Percentiles rank a stretch among this genome's conserved stretches.
Conservation (phyloP, 106 monocot genomes). For the Alisma plantagoaquatica region DNA sequence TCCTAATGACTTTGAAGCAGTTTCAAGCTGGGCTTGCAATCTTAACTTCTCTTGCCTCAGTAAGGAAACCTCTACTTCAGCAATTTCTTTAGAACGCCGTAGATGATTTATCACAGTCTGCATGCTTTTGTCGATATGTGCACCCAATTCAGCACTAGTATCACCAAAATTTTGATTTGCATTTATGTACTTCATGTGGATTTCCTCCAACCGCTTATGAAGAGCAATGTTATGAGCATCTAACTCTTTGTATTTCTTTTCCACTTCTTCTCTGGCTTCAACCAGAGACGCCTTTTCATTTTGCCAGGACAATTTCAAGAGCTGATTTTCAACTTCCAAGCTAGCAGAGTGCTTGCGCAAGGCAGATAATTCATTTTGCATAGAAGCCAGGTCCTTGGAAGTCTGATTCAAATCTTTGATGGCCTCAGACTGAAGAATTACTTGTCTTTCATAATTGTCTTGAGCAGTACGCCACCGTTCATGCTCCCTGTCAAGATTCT, state of each 20-base stretch:
- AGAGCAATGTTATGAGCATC: slow-evolving; percentile 83
- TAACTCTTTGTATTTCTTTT: slow-evolving; percentile 58
- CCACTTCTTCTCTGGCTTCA: slow-evolving; percentile 40
- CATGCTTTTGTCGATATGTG: slow-evolving; percentile 32
- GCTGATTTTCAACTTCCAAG: slow-evolving; percentile 66
- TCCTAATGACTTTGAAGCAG: slow-evolving; percentile 59
- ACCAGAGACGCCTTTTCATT: slow-evolving; percentile 41
- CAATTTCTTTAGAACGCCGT: slow-evolving; percentile 90
- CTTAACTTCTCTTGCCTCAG: slow-evolving; percentile 81
- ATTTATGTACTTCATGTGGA: slow-evolving; percentile 70
- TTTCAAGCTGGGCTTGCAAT: slow-evolving; percentile 74
- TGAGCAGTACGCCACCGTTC: slow-evolving; percentile 83
- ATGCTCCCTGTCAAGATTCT: slow-evolving; percentile 56
- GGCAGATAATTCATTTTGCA: slow-evolving; percentile 56
- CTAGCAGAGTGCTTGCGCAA: slow-evolving; percentile 37
- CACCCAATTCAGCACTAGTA: slow-evolving; percentile 50
- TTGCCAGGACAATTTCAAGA: slow-evolving; percentile 46
- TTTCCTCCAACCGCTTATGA: slow-evolving; percentile 57
- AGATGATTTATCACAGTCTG: slow-evolving; percentile 73
- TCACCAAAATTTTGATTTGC: no score
- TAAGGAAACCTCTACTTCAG: slow-evolving; percentile 67
- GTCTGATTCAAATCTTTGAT: slow-evolving; percentile 91
- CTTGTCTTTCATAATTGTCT: slow-evolving; percentile 98
- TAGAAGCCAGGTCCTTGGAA: slow-evolving; percentile 46
- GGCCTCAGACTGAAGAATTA: slow-evolving; percentile 84